phyloP scores from a whole-genome alignment of 2,329 filamentous ascomycete species.

The Paracamarosporium sp. region DNA sequence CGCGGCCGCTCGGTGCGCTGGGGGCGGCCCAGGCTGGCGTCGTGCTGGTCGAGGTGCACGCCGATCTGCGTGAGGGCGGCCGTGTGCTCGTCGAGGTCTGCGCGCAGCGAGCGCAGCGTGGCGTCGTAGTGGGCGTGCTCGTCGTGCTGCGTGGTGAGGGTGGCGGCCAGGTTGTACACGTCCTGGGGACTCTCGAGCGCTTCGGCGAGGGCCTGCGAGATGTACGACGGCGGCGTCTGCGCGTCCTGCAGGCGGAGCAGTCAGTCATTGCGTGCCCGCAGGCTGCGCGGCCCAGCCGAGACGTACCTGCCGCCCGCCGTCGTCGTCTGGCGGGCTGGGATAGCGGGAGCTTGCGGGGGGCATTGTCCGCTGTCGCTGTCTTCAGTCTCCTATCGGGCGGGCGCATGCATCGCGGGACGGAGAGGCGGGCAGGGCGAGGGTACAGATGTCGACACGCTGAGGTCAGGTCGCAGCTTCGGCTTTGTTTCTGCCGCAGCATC shows the following conservation, averaged over 20 bases:
- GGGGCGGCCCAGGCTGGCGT: conserved; percentile 22
- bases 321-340: conserved; percentile 25
- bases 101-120: conserved; percentile 4
- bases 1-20: conserved; percentile 36
- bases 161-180: conserved; percentile 57
- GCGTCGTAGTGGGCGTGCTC: conserved; percentile 36
- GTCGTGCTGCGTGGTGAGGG: conserved; percentile 52
- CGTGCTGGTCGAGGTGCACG: neutral
- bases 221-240: conserved; percentile 47
- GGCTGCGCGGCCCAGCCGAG: neutral
- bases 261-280: conserved; percentile 26
- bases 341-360: conserved; percentile 17
- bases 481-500: conserved; percentile 5
- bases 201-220: conserved; percentile 52
- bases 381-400: conserved; percentile 8
- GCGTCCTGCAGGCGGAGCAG: conserved; percentile 31
- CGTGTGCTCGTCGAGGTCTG: conserved; percentile 5
- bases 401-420: conserved; percentile 24
- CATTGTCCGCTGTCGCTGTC: neutral
- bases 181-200: conserved; percentile 52
- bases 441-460: conserved; percentile 2
- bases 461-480: conserved; percentile 4
- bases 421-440: too few relatives aligned
- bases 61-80: neutral
- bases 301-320: conserved; percentile 4